These are phyloP conservation scores for Acorus gramineus DNA, from an alignment of 106 monocot genomes.

Conservation along the genomic window DNA sequence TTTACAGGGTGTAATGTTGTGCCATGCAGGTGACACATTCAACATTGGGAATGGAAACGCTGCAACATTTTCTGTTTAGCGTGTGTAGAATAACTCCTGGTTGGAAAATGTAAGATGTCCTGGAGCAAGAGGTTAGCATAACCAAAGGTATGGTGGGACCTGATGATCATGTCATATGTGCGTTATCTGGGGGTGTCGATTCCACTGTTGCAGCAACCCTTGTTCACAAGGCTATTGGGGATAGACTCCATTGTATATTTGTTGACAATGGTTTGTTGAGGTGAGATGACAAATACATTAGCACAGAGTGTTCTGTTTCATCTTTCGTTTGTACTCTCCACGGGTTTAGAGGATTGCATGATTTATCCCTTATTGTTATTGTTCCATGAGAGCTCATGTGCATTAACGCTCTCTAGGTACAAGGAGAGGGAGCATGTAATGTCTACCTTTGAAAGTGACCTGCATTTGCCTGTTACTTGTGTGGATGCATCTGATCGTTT, in stretches of 20 bases:
- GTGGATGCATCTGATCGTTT: slow-evolving; percentile 82
- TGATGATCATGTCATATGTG: slow-evolving; percentile 96
- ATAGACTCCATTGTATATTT: slow-evolving; percentile 82
- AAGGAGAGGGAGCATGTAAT: slow-evolving; percentile 89
- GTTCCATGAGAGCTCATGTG: not conserved
- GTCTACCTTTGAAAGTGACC: slow-evolving; percentile 75
- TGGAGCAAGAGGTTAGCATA: slow-evolving; percentile 78
- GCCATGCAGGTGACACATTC: slow-evolving; percentile 82
- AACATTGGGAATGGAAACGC: slow-evolving; percentile 74
- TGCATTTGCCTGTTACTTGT: slow-evolving; percentile 92
- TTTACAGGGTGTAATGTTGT: too few relatives aligned
- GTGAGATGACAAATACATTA: slow-evolving; percentile 13
- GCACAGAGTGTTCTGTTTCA: not conserved
- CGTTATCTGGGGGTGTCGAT: slow-evolving; percentile 93
- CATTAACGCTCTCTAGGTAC: slow-evolving; percentile 35
- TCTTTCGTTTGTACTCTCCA: not conserved
- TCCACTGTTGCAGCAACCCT: slow-evolving; percentile 94
- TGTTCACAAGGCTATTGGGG: slow-evolving; percentile 89
- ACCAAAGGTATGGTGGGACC: slow-evolving; percentile 53
- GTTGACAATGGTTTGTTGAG: slow-evolving; percentile 97
- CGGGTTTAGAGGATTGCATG: too few relatives aligned
- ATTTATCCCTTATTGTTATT: not conserved
- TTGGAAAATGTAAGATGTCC: slow-evolving; percentile 97
- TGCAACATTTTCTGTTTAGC: slow-evolving; percentile 68
- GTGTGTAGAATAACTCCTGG: slow-evolving; percentile 71